phyloP scores from a whole-genome alignment of 495 filamentous ascomycete genomes.

The Clavariopsis aquatica region DNA sequence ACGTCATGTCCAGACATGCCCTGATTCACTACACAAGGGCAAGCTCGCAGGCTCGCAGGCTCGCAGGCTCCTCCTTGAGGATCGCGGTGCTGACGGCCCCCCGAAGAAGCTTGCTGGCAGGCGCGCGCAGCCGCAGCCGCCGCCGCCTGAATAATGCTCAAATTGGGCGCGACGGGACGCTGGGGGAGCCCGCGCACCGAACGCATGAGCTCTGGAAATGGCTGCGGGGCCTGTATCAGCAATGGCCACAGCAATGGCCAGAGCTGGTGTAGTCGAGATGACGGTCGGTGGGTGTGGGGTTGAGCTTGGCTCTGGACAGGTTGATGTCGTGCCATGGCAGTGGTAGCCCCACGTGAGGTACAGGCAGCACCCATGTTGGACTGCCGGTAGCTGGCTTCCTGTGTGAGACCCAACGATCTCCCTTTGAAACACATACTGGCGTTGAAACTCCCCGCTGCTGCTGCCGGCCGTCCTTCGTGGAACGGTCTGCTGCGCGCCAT shows the following conservation, averaged over 20 bases:
- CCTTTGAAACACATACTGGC: conserved; percentile 34
- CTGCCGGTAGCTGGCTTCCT: conserved; percentile 3
- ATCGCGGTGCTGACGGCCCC: not conserved
- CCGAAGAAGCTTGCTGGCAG: too few relatives aligned
- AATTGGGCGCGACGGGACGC: not conserved
- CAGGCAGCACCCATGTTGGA: conserved; percentile 14
- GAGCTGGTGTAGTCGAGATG: not conserved
- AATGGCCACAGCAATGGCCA: too few relatives aligned
- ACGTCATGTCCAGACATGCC: conserved; percentile 9
- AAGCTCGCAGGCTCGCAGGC: not conserved
- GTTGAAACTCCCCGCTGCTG: conserved; percentile 17
- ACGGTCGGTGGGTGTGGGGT: too few relatives aligned
- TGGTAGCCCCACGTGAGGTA: conserved; percentile 35
- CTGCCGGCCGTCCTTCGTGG: not conserved
- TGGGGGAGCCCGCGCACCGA: too few relatives aligned
- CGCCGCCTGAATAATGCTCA: not conserved
- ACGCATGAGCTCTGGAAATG: not conserved
- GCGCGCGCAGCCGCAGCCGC: conserved; percentile 10
- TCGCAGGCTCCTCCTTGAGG: not conserved
- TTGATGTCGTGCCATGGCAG: conserved; percentile 12
- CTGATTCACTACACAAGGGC: too few relatives aligned
- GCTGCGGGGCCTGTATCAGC: not conserved
- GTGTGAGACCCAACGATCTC: conserved; percentile 27
- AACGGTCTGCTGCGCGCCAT: conserved; percentile 20
- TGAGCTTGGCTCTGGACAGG: not conserved